Percentiles rank a stretch among this genome's conserved stretches.
Conservation (phyloP, 129 eudicot genomes). For the Silybum marianum region DNA sequence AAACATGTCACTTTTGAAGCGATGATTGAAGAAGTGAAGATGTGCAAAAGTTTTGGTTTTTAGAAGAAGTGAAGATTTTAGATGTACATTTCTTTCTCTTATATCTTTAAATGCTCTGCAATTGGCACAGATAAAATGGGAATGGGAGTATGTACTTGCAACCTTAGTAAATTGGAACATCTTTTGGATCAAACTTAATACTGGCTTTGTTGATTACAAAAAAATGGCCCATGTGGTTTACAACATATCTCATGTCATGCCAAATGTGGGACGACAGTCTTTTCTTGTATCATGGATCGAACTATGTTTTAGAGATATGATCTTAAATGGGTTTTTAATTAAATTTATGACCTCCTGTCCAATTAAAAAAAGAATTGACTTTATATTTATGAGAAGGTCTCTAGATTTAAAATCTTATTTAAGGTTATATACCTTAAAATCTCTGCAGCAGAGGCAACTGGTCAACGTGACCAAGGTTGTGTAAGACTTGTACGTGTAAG, state of each 20-base stretch:
- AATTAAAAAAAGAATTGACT: not conserved
- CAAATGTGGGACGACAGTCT: not conserved
- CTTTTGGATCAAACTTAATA: not conserved
- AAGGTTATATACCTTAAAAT: no score
- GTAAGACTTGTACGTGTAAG: not conserved
- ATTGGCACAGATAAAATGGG: not conserved
- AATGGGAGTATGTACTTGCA: not conserved
- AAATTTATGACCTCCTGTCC: no score
- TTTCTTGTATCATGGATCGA: not conserved
- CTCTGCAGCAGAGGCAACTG: not conserved
- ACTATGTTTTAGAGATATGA: no score
- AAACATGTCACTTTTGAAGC: not conserved
- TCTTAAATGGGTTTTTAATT: no score
- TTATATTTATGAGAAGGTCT: not conserved
- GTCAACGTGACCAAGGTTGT: not conserved
- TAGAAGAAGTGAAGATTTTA: no score
- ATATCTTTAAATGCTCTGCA: not conserved
- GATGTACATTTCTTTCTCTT: not conserved
- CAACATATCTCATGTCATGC: not conserved
- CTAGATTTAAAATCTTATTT: not conserved
- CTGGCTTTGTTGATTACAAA: not conserved
- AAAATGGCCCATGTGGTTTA: not conserved
- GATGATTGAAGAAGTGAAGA: not conserved
- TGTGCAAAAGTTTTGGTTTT: conserved; percentile 2
- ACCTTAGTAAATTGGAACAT: not conserved